Evolutionary conservation across 2,329 filamentous ascomycete species (phyloP), one percentile per base, ranked within the genome.

Genomic region (Fusarium lyarnte): DNA sequence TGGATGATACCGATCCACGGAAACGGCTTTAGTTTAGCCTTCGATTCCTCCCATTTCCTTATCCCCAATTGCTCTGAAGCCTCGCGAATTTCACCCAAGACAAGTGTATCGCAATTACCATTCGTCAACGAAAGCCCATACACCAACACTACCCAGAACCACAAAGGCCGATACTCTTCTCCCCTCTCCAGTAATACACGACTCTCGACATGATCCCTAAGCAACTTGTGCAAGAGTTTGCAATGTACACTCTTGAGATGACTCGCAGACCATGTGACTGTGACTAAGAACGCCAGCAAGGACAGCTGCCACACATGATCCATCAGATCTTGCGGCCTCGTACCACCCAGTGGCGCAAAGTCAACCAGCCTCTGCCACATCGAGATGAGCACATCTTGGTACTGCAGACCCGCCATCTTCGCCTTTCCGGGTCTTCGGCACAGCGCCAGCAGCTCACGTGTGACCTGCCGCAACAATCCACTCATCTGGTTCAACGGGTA

Each of bases 1-100:
- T 75, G 73, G 14, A 75, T 60, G 16, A 69, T 31, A 0, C 31
- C 35, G 45, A 75, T 70, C 73, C 73, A 75, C 4, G 73, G 73
- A 36, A 72, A 72, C 5, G 47, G 42, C 31, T 52, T 58, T 3
- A 72, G 21, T 21, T 14, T 42, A 2, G 31, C 21, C 33, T 31
- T 74, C 2, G 31, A 33, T 5, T 65, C 73, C 5, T 66, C 65
- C 73, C 73, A 75, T 6, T 33, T 47, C 6, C 2, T 10, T 6
- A 65, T 25, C 3, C 29, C 23, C 6, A 74, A 16, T 21, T 70
- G 43, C 11, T 38, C 10, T 21, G 63, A 61, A 11, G 61, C n/a
- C 2, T 57, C 10, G 8, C 39, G 33, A 7, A 70, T 38, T 5
- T 52, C 39, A 9, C n/a, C 12, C 1, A 54, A 9, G 10, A 47